These are phyloP conservation scores for Talaromyces thailandensis DNA, from an alignment of 495 filamentous ascomycete species.

Conservation along the genomic window DNA sequence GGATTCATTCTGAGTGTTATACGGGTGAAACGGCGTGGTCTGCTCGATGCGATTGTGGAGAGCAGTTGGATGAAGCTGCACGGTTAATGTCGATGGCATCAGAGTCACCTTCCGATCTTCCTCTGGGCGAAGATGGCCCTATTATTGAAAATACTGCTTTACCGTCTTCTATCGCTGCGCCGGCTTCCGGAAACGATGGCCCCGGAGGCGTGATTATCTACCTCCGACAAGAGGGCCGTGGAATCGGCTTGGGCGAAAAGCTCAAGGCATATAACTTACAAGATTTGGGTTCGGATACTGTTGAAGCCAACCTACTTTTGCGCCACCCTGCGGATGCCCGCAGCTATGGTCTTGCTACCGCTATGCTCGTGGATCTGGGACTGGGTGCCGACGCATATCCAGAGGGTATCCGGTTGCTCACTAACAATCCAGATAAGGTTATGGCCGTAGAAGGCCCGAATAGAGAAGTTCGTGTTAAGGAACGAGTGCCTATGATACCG, in stretches of 20 bases:
- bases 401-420: constrained; percentile 70
- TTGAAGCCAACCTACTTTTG: constrained; percentile 87
- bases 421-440: constrained; percentile 98
- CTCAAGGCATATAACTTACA: constrained; percentile 97
- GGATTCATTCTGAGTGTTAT: constrained; percentile 98
- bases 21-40: constrained; percentile 98
- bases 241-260: constrained; percentile 91
- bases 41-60: constrained; percentile 93
- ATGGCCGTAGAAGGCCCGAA: constrained; percentile 87
- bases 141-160: background rate
- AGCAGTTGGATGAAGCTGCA: constrained; percentile 94
- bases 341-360: constrained; percentile 89
- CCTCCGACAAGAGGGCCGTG: constrained; percentile 88
- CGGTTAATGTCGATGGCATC: constrained; percentile 78
- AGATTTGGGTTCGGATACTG: constrained; percentile 89
- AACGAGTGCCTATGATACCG: constrained; percentile 93
- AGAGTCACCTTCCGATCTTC: constrained; percentile 19
- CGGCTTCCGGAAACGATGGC: background rate
- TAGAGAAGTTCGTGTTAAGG: constrained; percentile 77
- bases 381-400: constrained; percentile 47
- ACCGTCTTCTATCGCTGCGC: background rate
- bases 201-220: constrained; percentile 89
- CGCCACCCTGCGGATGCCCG: constrained; percentile 91
- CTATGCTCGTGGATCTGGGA: constrained; percentile 83
- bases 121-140: background rate